phyloP scores from a whole-genome alignment of 2,329 filamentous ascomycete genomes.

The Aurifilum marmelostoma region DNA sequence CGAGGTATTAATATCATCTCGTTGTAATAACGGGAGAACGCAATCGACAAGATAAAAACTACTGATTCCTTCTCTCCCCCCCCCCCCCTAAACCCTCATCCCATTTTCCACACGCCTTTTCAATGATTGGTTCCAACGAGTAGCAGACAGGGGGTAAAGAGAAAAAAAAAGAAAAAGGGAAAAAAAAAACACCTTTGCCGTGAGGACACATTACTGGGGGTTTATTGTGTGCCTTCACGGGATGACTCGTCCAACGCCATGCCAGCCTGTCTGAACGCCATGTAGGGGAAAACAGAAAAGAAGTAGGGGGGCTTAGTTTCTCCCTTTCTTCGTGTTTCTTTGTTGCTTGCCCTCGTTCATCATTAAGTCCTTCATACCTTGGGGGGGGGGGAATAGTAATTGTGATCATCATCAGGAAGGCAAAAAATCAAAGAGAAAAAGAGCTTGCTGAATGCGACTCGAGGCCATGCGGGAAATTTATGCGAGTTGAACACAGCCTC shows the following conservation, averaged over 20 bases:
- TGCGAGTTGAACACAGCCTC: too few species aligned
- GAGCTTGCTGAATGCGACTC: neutral
- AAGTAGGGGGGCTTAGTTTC: too few species aligned
- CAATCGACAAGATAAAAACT: neutral
- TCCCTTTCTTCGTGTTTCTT: too few species aligned
- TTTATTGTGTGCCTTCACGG: neutral
- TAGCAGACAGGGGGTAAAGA: neutral
- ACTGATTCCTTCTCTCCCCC: neutral
- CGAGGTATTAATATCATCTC: too few species aligned
- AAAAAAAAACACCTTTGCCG: neutral
- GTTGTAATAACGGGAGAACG: too few species aligned
- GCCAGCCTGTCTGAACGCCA: neutral
- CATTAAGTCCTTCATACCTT: neutral
- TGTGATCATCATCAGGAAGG: neutral
- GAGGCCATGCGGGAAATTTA: neutral
- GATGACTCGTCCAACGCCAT: neutral
- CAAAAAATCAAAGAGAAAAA: neutral
- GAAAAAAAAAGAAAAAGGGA: neutral
- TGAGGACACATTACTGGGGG: neutral
- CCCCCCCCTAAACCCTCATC: neutral
- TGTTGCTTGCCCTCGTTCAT: neutral
- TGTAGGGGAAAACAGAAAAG: too few species aligned
- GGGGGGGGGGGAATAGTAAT: neutral
- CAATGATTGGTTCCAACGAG: neutral
- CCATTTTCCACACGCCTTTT: neutral